Conservation (phyloP, 1,139 yeast genomes). For the Suhomyces atakaporum region DNA sequence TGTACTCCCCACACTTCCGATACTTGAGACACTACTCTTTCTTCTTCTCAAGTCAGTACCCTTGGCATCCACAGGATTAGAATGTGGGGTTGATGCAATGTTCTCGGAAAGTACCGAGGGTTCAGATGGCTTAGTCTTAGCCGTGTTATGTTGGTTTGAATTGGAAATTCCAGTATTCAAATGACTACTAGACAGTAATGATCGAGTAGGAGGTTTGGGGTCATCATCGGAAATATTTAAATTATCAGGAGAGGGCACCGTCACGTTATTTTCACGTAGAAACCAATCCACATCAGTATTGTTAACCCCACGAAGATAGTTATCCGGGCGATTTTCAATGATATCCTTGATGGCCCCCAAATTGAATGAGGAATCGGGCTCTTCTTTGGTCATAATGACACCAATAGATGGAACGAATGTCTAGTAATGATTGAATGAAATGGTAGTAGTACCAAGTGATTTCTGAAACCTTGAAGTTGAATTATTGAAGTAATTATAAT, state of each 20-base stretch:
- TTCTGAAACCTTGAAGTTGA: no score
- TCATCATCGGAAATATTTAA: not conserved
- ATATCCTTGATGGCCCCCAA: slow-evolving; percentile 18
- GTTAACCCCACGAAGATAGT: slow-evolving; percentile 30
- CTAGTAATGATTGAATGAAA: no score
- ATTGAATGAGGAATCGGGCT: slow-evolving; percentile 5
- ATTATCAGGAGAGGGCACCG: slow-evolving; percentile 7
- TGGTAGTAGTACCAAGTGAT: no score
- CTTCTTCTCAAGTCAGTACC: slow-evolving; percentile 16
- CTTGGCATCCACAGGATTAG: slow-evolving; percentile 7
- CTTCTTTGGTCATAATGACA: slow-evolving; percentile 3
- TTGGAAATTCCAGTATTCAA: slow-evolving; percentile 37
- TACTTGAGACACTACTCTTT: slow-evolving; percentile 23
- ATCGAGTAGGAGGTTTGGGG: not conserved
- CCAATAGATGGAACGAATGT: no score
- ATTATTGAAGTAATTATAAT: no score
- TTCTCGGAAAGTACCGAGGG: slow-evolving; percentile 37
- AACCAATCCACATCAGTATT: slow-evolving; percentile 53
- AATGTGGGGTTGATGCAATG: slow-evolving; percentile 14
- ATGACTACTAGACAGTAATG: slow-evolving; percentile 16
- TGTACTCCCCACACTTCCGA: slow-evolving; percentile 17
- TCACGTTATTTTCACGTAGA: slow-evolving; percentile 34
- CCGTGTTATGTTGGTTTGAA: slow-evolving; percentile 31
- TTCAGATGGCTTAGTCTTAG: slow-evolving; percentile 40
- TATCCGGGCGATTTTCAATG: slow-evolving; percentile 15